Base-by-base conservation (phyloP, 257 asterid genomes). In the Przewalskia tangutica region DNA sequence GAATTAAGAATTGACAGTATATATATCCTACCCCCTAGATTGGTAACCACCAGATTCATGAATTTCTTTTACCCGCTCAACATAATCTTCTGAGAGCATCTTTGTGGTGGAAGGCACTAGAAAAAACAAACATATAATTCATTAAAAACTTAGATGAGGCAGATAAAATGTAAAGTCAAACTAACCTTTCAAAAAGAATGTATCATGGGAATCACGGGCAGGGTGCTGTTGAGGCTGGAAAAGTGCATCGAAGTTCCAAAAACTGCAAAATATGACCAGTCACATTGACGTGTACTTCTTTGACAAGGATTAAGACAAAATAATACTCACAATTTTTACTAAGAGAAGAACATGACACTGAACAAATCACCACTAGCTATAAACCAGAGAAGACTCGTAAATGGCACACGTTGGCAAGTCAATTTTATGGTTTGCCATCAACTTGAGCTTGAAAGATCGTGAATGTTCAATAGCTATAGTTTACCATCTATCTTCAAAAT, bases 161-260 rank as follows among this genome's bases (percentile, higher is more conserved):
- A 42, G 23, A 85, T 48, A 85, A 86, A 85, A 81, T 58, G 13
- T 64, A 27, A 85, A 65, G 62, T 14, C 36, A 62, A 81, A 55
- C 84, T 63, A 71, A 91, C 99, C 99, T 92, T 92, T 92, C 84
- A 96, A 83, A 87, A 96, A 96, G 92, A 96, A 96, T 18, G 99
- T 94, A 85, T 96, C 99, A 32, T 94, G 99, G 76, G 99, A 96
- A 92, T 96, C 98, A 82, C 99, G 98, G 76, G 99, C 99, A 53
- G 99, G 99, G 82, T 96, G 99, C 84, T 96, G 99, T 70, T 96
- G 98, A 13, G 98, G 98, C 90, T 96, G 99, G 92, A 94, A 94
- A 82, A 96, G 98, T n/a, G 97, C 97, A 77, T 96, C 99, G 77
- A 96, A 96, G 83, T 96, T 96, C 98, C 98, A 96, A 90, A 91